Evolutionary conservation across 805 yeast genomes (phyloP), one percentile per base, ranked within the genome.

Genomic region (Wickerhamiella musiphila): DNA sequence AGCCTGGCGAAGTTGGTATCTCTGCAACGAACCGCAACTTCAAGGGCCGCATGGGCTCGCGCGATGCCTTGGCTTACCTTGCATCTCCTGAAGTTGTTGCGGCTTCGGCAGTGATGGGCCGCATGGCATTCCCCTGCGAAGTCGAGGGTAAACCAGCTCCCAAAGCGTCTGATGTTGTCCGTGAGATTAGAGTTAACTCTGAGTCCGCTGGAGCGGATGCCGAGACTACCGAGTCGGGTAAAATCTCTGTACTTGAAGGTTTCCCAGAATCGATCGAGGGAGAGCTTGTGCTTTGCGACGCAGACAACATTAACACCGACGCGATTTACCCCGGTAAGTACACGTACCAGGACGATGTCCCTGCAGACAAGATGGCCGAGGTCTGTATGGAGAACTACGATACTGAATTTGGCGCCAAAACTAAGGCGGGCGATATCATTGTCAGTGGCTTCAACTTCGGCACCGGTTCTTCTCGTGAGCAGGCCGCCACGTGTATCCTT

Each of bases 371-470:
- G 53, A 90, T 90, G 99, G 98, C 98, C 22, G 78, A 86, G 57
- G 98, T 90, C 29, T 90, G 98, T 62, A 90, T 90, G 99, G 98
- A 90, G 59, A 90, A 90, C 61, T 90, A 90, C 57, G 99, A 90
- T 56, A 53, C 79, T 10, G 93, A 84, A 43, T 90, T 90, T 56
- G 74, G 78, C 36, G 40, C 57, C 19, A 84, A 82, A 63, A 78
- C 92, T 19, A 63, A 71, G 40, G 68, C 93, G 4, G 82, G 86
- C 30, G 99, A 90, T 55, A 83, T 90, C 45, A 69, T 90, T 35
- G 70, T 90, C 29, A 71, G 84, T 35, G 99, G 99, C 12, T 90
- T 61, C 65, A 90, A 90, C 54, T 90, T 90, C 53, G 99, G 99
- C 46, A 90, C 98, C 8, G 98, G 99, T 29, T 84, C 95, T 6